A percentile compares a stretch with the other conserved stretches of the same genome.
Evolutionary conservation across 73 alveolate species (phyloP).

Genomic region (Paramecium sonneborni): DNA sequence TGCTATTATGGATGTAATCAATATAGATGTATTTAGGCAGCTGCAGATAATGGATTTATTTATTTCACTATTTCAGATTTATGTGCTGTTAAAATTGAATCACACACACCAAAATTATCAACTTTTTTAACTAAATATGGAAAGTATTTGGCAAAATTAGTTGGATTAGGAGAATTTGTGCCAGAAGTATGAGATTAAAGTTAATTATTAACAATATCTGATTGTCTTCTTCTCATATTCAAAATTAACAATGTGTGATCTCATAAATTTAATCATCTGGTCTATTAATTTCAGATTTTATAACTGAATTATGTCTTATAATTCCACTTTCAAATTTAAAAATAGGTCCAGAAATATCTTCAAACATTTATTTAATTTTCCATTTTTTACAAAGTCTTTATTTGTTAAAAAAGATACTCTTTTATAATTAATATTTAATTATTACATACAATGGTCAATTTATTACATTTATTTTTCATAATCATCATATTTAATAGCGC

Average conservation of each 20-base stretch:
- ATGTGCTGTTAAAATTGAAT: neutral
- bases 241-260: constrained; percentile 68
- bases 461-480: neutral
- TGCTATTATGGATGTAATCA: neutral
- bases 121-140: constrained; percentile 1
- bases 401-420: constrained; percentile 38
- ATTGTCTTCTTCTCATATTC: neutral
- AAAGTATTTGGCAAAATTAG: neutral
- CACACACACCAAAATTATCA: neutral
- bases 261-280: constrained; percentile 61
- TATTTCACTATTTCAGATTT: neutral
- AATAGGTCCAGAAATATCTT: constrained; percentile 72
- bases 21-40: neutral
- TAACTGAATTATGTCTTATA: constrained; percentile 68
- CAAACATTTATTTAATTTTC: constrained; percentile 67
- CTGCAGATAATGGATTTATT: constrained; percentile 12
- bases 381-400: constrained; percentile 63
- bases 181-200: neutral
- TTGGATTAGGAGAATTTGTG: constrained; percentile 19
- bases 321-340: constrained; percentile 71
- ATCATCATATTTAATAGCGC: constrained; percentile 28
- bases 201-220: neutral
- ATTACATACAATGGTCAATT: neutral
- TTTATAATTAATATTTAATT: neutral
- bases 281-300: constrained; percentile 57